These are phyloP conservation scores for Phalaenopsis aphrodite DNA, from an alignment of 106 monocot genomes.

Conservation along the genomic window DNA sequence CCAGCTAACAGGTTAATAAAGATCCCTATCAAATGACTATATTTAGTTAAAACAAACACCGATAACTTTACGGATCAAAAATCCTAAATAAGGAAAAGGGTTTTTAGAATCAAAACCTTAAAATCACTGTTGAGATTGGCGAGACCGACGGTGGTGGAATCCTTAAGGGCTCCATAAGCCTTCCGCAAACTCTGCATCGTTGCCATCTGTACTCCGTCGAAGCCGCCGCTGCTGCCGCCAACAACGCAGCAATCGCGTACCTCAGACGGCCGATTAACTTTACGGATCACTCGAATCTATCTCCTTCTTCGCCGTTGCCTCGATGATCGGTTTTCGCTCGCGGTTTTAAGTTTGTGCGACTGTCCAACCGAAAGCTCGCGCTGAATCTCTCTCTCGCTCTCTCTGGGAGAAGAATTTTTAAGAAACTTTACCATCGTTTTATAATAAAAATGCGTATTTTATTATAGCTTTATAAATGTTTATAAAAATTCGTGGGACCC, in stretches of 20 bases:
- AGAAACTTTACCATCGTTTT: too few relatives aligned
- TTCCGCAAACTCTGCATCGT: slow-evolving; percentile 68
- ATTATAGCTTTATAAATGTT: too few relatives aligned
- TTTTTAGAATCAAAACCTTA: slow-evolving; percentile 41
- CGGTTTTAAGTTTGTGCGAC: background rate
- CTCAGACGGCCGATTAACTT: background rate
- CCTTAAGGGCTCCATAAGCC: slow-evolving; percentile 89
- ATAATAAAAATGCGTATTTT: too few relatives aligned
- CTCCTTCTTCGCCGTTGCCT: background rate
- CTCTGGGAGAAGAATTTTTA: too few relatives aligned
- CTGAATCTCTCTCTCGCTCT: too few relatives aligned
- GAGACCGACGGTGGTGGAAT: slow-evolving; percentile 85
- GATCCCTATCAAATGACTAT: slow-evolving; percentile 1
- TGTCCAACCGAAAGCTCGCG: background rate
- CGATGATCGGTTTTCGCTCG: background rate
- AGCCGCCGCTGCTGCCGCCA: background rate
- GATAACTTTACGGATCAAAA: background rate
- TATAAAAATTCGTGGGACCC: too few relatives aligned
- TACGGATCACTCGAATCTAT: background rate
- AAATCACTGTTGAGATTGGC: slow-evolving; percentile 97
- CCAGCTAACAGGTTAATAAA: background rate
- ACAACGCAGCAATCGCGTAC: background rate
- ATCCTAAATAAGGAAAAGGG: slow-evolving; percentile 1
- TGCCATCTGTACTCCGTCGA: slow-evolving; percentile 29
- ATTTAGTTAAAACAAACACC: background rate